Conservation (phyloP, 345 rosid genomes). For the Brassica juncea region DNA sequence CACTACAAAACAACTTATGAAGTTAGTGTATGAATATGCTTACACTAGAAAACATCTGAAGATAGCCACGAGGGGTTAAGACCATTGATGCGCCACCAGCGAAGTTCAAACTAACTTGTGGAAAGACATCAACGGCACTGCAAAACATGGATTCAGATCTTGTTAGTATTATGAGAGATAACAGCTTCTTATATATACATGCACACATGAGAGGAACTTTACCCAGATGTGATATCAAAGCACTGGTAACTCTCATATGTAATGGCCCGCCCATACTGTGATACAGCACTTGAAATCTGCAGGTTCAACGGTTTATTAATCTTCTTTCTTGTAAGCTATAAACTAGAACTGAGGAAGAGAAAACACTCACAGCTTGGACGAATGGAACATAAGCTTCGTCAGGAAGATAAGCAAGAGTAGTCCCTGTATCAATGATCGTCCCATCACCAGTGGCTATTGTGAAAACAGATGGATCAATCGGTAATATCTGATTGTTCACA, state of each 20-base stretch:
- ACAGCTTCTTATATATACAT: conserved; percentile 2
- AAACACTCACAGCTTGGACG: conserved; percentile 60
- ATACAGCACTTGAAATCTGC: conserved; percentile 66
- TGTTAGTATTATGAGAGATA: background rate
- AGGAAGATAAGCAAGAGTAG: conserved; percentile 95
- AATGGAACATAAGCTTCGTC: conserved; percentile 70
- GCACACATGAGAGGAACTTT: conserved; percentile 34
- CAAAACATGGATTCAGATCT: conserved; percentile 30
- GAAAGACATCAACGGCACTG: conserved; percentile 69
- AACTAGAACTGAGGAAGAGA: background rate
- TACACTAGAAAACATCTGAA: conserved; percentile 70
- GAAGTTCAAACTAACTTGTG: conserved; percentile 80
- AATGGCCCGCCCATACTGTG: conserved; percentile 56
- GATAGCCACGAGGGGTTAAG: conserved; percentile 68
- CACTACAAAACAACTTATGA: background rate
- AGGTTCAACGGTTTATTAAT: conserved; percentile 17
- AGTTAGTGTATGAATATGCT: conserved; percentile 45
- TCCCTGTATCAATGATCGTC: conserved; percentile 94
- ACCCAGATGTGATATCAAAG: conserved; percentile 70
- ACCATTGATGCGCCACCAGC: conserved; percentile 82
- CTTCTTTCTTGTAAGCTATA: conserved; percentile 15
- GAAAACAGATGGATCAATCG: conserved; percentile 77
- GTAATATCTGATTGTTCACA: conserved; percentile 61
- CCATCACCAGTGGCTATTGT: conserved; percentile 74
- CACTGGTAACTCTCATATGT: conserved; percentile 62